Conservation (phyloP, 768 basidiomycete species). For the Leccinellum albellum region DNA sequence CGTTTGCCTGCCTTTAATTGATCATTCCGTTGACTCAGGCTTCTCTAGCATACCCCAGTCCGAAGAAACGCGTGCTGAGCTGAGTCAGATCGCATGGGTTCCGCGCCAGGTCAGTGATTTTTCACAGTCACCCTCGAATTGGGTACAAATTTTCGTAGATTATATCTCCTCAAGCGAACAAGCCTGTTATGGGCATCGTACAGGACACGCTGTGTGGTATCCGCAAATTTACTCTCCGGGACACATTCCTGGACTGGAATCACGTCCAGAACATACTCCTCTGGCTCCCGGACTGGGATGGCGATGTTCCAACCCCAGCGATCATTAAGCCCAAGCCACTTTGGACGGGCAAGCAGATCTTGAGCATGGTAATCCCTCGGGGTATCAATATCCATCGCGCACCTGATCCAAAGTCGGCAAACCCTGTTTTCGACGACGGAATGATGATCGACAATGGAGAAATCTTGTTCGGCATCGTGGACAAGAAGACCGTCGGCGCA, state of each 20-base stretch:
- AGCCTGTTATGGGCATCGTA: constrained; percentile 99
- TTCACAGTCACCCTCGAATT: background rate
- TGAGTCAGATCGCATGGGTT: constrained; percentile 99
- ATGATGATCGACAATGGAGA: constrained; percentile 97
- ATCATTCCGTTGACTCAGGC: constrained; percentile 7
- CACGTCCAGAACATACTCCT: constrained; percentile 96
- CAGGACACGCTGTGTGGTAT: constrained; percentile 98
- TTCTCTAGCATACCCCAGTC: constrained; percentile 84
- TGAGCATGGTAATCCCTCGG: constrained; percentile 87
- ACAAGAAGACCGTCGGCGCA: constrained; percentile 99
- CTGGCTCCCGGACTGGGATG: constrained; percentile 99
- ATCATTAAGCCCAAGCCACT: constrained; percentile 95
- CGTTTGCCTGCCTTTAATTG: constrained; percentile 32
- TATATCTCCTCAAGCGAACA: constrained; percentile 98
- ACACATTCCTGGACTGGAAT: constrained; percentile 93
- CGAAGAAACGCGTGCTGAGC: constrained; percentile 95
- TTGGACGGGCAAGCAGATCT: constrained; percentile 97
- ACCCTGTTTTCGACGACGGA: constrained; percentile 88
- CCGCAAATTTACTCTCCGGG: constrained; percentile 94
- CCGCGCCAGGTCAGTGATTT: constrained; percentile 72
- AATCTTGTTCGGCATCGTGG: constrained; percentile 89
- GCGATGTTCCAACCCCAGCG: constrained; percentile 84
- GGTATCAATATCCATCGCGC: constrained; percentile 91
- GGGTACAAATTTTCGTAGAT: constrained; percentile 51
- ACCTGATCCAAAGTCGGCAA: constrained; percentile 72